Evolutionary conservation across 768 basidiomycete species (phyloP).

Genomic region (Xanthoconium purpureum): DNA sequence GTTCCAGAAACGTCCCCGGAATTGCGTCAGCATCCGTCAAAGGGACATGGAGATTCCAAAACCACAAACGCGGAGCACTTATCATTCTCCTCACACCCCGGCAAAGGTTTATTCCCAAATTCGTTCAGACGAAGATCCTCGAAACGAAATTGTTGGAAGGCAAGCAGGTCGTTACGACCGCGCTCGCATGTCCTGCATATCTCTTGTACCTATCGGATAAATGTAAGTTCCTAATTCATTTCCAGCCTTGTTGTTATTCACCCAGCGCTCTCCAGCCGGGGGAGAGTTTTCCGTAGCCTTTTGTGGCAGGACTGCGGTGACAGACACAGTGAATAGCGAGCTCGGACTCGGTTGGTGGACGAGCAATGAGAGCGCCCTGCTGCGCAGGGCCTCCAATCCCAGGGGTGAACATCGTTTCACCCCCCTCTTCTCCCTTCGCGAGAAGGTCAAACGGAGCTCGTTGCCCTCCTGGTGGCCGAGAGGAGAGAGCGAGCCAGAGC

Average conservation of each 20-base stretch:
- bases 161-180: constrained; percentile 26
- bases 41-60: constrained; percentile 28
- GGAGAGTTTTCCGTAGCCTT: constrained; percentile 12
- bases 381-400: background rate
- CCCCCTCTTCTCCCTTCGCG: constrained; percentile 8
- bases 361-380: background rate
- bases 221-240: background rate
- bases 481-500: background rate
- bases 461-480: background rate
- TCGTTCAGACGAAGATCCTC: constrained; percentile 16
- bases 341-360: constrained; percentile 4
- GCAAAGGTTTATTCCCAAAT: constrained; percentile 14
- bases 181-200: constrained; percentile 27
- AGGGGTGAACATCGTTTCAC: constrained; percentile 4
- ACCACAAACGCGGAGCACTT: constrained; percentile 25
- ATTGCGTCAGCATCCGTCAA: constrained; percentile 27
- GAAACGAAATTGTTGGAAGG: constrained; percentile 11
- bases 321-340: background rate
- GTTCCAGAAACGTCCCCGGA: constrained; percentile 4
- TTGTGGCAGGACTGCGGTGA: background rate
- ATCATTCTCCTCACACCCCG: constrained; percentile 27
- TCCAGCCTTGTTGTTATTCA: background rate
- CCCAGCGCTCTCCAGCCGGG: constrained; percentile 1
- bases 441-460: background rate
- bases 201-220: constrained; percentile 24